phyloP scores from a whole-genome alignment of 352 stramenopile species.

The Pythium dissimile region DNA sequence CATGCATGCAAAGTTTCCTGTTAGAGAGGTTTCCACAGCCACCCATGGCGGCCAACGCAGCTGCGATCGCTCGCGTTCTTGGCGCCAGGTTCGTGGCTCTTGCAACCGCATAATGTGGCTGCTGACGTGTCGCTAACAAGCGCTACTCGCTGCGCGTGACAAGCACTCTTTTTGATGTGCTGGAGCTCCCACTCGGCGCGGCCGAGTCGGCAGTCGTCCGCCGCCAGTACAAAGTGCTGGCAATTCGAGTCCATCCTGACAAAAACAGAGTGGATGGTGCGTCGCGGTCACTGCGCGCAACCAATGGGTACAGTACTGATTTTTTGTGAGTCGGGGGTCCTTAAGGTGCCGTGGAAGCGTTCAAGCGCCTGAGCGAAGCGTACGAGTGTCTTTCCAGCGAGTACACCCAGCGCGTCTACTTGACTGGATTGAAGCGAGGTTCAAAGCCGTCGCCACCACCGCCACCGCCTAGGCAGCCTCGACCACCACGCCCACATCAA shows the following conservation, averaged over 20 bases:
- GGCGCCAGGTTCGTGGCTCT: conserved; percentile 6
- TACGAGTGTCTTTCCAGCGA: conserved; percentile 73
- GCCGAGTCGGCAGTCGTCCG: conserved; percentile 4
- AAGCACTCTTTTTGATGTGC: conserved; percentile 29
- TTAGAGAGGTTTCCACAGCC: no score
- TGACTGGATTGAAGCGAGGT: conserved; percentile 14
- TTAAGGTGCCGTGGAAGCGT: conserved; percentile 66
- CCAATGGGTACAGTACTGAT: neutral
- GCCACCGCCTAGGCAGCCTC: neutral
- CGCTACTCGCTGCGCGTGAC: neutral
- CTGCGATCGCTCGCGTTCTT: conserved; percentile 14
- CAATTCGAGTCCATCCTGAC: conserved; percentile 31
- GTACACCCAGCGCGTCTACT: conserved; percentile 45
- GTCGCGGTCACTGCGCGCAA: neutral
- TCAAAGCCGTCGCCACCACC: neutral
- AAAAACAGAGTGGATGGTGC: conserved; percentile 27
- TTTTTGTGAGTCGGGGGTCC: neutral
- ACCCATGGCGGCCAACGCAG: neutral
- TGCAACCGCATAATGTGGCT: neutral
- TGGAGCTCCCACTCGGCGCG: conserved; percentile 12
- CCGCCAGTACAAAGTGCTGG: conserved; percentile 34
- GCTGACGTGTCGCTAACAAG: neutral
- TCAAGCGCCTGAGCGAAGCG: conserved; percentile 72
- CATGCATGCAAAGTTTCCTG: no score
- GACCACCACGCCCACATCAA: neutral